Base-by-base conservation (phyloP, 2,329 filamentous ascomycete genomes). In the Lecanicillium sp. region DNA sequence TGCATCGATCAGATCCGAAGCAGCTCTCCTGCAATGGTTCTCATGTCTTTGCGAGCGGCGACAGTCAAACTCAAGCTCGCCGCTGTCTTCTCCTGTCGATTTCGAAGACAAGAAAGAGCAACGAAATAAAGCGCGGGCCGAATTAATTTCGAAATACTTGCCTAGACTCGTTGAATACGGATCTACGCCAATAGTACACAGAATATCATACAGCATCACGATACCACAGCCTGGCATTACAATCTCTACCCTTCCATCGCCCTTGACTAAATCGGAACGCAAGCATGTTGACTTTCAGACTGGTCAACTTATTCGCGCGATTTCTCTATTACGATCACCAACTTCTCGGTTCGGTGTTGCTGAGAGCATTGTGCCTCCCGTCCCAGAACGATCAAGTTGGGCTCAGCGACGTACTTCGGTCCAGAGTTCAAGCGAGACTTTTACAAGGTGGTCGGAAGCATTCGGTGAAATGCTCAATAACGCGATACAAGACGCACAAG, bases 401-500 rank as follows among this genome's bases (percentile, higher is more conserved):
- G 26, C 29, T 12, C 49, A 45, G 14, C 38, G 35, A 5, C 32
- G 33, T 11, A 32, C 43, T 12, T 39, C 44, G 19, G 27, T 47
- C 19, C 38, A 44, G n/a, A 35, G 12, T 2, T 12, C 43, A 12
- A 26, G 49, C n/a, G 43, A 36, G 33, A 43, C 36, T 3, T 51
- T 47, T 29, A 29, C 38, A 8, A 26, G 48, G 4, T 84, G 81
- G 81, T 70, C 70, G 1, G 65, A 70, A 26, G 77, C 78, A 0
- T 84, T 84, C 47, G 71, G 77, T 32, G 65, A 68, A 3, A 61
- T 84, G 47, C 59, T 83, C 8, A 80, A 84, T 53, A 68, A 69
- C 1, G 64, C 78, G 3, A 60, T 84, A 15, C 67, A 78, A 9
- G 81, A 84, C 52, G 78, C 72, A 1, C 80, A 84, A 58, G 79